Percentiles rank a stretch among this genome's conserved stretches.
phyloP scores from a whole-genome alignment of 2,329 filamentous ascomycete species.

The Acephala macrosclerotiorum region DNA sequence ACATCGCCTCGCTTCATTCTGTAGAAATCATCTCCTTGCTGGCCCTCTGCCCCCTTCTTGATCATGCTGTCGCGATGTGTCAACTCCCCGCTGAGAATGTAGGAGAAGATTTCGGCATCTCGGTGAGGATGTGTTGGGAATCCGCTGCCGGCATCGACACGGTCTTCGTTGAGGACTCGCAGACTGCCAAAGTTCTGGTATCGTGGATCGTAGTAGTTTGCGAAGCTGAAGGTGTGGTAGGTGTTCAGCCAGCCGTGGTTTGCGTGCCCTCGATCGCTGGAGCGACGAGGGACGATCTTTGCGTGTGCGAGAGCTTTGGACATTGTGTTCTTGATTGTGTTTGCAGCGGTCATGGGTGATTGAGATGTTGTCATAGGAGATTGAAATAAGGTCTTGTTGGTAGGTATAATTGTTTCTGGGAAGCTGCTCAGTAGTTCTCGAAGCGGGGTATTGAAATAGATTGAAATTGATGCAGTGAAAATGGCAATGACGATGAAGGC shows the following conservation, averaged over 20 bases:
- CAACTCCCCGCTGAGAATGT: slow-evolving; percentile 84
- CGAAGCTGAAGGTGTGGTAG: slow-evolving; percentile 88
- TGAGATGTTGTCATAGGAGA: slow-evolving; percentile 26
- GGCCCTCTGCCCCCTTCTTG: slow-evolving; percentile 68
- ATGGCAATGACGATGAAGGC: slow-evolving; percentile 41
- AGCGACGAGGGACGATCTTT: slow-evolving; percentile 78
- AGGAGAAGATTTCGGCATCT: slow-evolving; percentile 90
- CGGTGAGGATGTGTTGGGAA: slow-evolving; percentile 88
- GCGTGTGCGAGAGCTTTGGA: slow-evolving; percentile 69
- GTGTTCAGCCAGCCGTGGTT: slow-evolving; percentile 90
- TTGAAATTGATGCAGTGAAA: slow-evolving; percentile 44
- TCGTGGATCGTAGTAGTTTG: slow-evolving; percentile 63
- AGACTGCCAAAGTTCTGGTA: slow-evolving; percentile 77
- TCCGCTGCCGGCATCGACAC: slow-evolving; percentile 74
- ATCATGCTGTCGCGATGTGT: slow-evolving; percentile 90
- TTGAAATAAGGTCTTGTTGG: slow-evolving; percentile 16
- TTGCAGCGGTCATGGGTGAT: slow-evolving; percentile 40
- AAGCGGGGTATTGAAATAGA: slow-evolving; percentile 39
- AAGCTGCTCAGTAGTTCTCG: slow-evolving; percentile 36
- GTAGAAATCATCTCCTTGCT: slow-evolving; percentile 66
- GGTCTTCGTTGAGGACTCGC: slow-evolving; percentile 88
- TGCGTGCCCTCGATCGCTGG: slow-evolving; percentile 74
- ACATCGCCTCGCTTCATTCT: slow-evolving; percentile 81
- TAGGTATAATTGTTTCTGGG: slow-evolving; percentile 23
- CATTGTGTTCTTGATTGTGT: slow-evolving; percentile 56